Evolutionary conservation across 164 flowering plant genomes (phyloP).

Genomic region (Liriodendron chinense): DNA sequence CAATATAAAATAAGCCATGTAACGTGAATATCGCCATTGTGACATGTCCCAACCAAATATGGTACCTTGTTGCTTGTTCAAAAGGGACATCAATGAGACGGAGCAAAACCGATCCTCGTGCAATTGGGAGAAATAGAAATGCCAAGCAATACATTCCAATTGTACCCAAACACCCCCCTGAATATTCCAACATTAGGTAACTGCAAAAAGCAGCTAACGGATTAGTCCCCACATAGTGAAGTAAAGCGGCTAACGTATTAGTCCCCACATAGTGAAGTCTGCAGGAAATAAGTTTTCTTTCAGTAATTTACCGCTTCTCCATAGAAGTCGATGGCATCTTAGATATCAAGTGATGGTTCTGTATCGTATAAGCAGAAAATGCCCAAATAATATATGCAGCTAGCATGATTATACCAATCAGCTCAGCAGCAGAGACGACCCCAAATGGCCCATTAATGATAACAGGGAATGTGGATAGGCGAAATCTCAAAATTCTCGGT

Average conservation of each 20-base stretch:
- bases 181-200: conserved; percentile 36
- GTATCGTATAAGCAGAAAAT: conserved; percentile 32
- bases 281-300: neutral
- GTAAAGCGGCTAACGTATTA: neutral
- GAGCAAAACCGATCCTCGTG: conserved; percentile 84
- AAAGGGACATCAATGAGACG: conserved; percentile 79
- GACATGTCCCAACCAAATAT: conserved; percentile 90
- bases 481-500: conserved; percentile 40
- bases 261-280: neutral
- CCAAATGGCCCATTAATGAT: conserved; percentile 89
- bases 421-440: conserved; percentile 82
- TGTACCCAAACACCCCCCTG: conserved; percentile 62
- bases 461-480: conserved; percentile 85
- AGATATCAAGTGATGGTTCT: conserved; percentile 20
- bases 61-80: conserved; percentile 88
- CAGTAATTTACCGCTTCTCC: conserved; percentile 26
- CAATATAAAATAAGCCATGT: conserved; percentile 60
- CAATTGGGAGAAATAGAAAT: conserved; percentile 72
- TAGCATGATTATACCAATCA: conserved; percentile 63
- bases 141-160: conserved; percentile 68
- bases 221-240: too few relatives aligned
- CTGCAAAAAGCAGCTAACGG: conserved; percentile 27
- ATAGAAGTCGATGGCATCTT: conserved; percentile 11
- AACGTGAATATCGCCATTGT: conserved; percentile 70
- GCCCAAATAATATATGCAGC: conserved; percentile 56